Conservation (phyloP, 2,329 filamentous ascomycete species). For the Cordyceps pruinosa region DNA sequence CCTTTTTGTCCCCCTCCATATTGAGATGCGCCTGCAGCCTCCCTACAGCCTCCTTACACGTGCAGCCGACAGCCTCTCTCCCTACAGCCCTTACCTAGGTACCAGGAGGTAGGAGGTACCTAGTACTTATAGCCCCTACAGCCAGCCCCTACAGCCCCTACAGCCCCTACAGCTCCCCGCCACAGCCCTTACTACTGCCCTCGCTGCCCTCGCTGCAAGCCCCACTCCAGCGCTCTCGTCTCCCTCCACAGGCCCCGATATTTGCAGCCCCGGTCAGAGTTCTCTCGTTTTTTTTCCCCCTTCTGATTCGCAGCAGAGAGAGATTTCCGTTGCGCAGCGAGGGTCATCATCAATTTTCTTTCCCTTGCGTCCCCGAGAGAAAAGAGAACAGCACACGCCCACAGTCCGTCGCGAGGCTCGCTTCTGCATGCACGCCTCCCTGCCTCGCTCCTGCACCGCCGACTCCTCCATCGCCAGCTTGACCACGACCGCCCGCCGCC, state of each 20-base stretch:
- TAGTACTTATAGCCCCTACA: too few species aligned
- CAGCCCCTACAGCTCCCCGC: too few species aligned
- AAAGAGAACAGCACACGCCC: neutral
- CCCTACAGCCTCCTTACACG: too few species aligned
- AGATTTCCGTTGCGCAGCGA: neutral
- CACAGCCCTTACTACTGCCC: neutral
- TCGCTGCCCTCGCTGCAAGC: neutral
- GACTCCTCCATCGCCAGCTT: constrained; percentile 8
- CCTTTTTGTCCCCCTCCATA: too few species aligned
- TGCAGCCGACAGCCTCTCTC: too few species aligned
- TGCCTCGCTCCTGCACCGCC: constrained; percentile 14
- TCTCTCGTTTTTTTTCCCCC: constrained; percentile 2
- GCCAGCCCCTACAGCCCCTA: too few species aligned
- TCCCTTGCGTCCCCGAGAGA: neutral
- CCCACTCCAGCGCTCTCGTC: constrained; percentile 1
- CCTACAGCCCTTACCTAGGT: too few species aligned
- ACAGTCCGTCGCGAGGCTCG: neutral
- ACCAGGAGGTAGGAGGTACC: too few species aligned
- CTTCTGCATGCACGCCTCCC: neutral
- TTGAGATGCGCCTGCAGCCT: too few species aligned
- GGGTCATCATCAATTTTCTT: constrained; percentile 8
- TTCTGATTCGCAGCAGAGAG: neutral
- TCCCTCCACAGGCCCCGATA: constrained; percentile 11
- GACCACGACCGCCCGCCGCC: constrained; percentile 13
- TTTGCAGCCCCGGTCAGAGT: constrained; percentile 11